Evolutionary conservation across 2,329 filamentous ascomycete species (phyloP), one percentile per base, ranked within the genome.

Genomic region (Fusarium multiceps): DNA sequence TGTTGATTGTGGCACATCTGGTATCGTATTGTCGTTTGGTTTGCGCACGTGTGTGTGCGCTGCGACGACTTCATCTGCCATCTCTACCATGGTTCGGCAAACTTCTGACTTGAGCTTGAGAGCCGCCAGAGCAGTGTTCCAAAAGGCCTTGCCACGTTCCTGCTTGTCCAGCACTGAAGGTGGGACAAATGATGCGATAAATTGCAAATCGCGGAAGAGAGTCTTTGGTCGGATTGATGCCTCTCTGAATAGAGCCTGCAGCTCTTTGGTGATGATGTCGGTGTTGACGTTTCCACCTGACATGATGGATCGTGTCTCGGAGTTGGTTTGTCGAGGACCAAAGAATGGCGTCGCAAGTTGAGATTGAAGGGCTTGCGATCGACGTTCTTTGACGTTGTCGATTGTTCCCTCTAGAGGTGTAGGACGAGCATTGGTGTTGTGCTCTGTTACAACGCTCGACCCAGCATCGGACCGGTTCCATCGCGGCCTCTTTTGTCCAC

Each of bases 101-200:
- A 96, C 90, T 70, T 97, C 93, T 71, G 93, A 90, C 79, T 98
- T 98, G 55, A 97, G 86, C 37, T 90, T 89, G n/a, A 98, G 84
- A 3, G 95, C 94, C 1, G 96, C 95, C 8, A 97, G 86, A 0
- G 93, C 93, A 27, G 94, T 92, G 74, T 97, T 93, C 88, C 94
- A 93, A 78, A 98, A 98, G 0, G 94, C 93, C 72, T 94, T 96
- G 53, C 87, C 89, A 4, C 84, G 84, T 42, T 90, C 89, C 0
- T 87, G 87, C 71, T 85, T 86, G 74, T 92, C 89, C 10, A 92
- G 80, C 3, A 89, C 81, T 1, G 84, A 81, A 2, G 88, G 78
- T 7, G 89, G 86, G 5, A 92, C 88, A 73, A 92, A 90, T 0
- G 89, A 85, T 1, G 89, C 88, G 66, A 92, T 90, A 69, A 90